Conservation (phyloP, 2,329 filamentous ascomycete genomes). For the Hypomyces perniciosus region DNA sequence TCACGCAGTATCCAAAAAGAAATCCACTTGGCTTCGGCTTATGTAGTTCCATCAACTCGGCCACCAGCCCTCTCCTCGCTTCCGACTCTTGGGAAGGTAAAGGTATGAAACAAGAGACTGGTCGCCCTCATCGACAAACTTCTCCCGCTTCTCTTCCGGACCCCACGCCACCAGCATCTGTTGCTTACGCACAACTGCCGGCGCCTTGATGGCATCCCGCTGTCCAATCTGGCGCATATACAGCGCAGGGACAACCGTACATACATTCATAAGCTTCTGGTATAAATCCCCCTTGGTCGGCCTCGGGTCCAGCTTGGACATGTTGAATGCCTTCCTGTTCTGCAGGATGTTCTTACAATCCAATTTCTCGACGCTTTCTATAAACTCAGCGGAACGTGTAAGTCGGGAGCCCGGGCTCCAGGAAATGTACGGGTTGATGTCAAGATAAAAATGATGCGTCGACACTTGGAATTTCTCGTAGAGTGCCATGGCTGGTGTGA, state of each 20-base stretch:
- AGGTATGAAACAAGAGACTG: constrained; percentile 26
- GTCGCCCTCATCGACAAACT: constrained; percentile 23
- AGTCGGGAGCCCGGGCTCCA: constrained; percentile 20
- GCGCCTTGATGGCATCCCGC: constrained; percentile 28
- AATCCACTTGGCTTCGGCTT: neutral
- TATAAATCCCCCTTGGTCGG: constrained; percentile 28
- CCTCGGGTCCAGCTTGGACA: constrained; percentile 26
- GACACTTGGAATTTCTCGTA: constrained; percentile 35
- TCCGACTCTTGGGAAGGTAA: constrained; percentile 14
- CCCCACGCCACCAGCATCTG: constrained; percentile 35
- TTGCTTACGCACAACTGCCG: constrained; percentile 31
- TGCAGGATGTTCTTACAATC: constrained; percentile 32
- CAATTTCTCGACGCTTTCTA: constrained; percentile 25
- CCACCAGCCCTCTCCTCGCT: constrained; percentile 1
- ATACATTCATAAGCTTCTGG: constrained; percentile 27
- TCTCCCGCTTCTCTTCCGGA: constrained; percentile 24
- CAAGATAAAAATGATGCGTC: constrained; percentile 33
- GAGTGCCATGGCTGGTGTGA: constrained; percentile 31
- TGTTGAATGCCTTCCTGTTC: constrained; percentile 30
- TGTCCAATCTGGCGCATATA: constrained; percentile 32
- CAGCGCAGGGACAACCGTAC: constrained; percentile 30
- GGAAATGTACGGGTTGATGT: constrained; percentile 26
- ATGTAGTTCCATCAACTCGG: neutral
- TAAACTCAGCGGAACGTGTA: constrained; percentile 25
- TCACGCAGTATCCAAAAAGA: too few species aligned